Percentiles rank a stretch among this genome's conserved stretches.
phyloP scores from a whole-genome alignment of 495 filamentous ascomycete species.

The Trichocladium antarcticum region DNA sequence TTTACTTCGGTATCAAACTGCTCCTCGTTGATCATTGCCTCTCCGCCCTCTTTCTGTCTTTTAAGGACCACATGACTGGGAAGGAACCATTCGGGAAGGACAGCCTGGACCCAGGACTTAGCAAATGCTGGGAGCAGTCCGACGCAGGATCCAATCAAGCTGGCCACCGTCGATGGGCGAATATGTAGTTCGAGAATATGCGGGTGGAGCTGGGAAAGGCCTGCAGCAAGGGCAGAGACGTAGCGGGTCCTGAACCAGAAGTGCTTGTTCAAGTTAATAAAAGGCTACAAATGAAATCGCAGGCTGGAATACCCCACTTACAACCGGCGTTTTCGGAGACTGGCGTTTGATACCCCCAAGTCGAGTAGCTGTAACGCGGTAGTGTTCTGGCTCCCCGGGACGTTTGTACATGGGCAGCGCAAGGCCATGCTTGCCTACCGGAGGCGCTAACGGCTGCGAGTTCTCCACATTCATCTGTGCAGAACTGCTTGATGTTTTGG shows the following conservation, averaged over 20 bases:
- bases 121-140: too few species aligned
- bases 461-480: too few species aligned
- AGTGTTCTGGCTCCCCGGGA: not conserved
- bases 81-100: not conserved
- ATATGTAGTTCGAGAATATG: not conserved
- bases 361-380: not conserved
- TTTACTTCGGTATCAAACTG: conserved; percentile 1
- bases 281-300: too few species aligned
- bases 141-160: not conserved
- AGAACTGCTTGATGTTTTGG: too few species aligned
- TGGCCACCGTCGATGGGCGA: not conserved
- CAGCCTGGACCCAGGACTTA: not conserved
- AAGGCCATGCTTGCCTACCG: not conserved
- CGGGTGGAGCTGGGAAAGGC: not conserved
- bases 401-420: not conserved
- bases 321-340: not conserved
- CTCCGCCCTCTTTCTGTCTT: not conserved
- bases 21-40: not conserved
- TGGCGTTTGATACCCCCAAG: not conserved
- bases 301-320: too few species aligned
- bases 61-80: not conserved
- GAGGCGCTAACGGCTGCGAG: too few species aligned
- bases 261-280: not conserved
- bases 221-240: not conserved
- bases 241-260: conserved; percentile 9